Evolutionary conservation across 1,139 yeast genomes (phyloP).

Genomic region (Sugiyamaella castrensis): DNA sequence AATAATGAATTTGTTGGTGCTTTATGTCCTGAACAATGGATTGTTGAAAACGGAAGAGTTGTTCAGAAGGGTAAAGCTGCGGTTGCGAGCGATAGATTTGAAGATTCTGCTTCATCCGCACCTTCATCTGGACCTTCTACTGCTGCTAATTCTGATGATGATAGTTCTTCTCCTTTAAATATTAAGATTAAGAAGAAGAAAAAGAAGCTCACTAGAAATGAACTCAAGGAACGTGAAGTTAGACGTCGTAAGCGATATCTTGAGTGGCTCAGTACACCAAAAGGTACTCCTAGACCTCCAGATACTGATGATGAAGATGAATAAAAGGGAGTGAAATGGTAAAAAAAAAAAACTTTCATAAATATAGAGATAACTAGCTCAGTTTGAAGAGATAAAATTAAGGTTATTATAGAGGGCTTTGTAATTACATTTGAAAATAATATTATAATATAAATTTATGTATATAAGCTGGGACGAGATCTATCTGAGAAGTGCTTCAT

Average conservation of each 20-base stretch:
- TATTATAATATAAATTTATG: not conserved
- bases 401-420: not conserved
- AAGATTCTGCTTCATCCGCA: slow-evolving; percentile 59
- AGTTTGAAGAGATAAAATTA: not conserved
- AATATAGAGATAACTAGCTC: not conserved
- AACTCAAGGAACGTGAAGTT: slow-evolving; percentile 84
- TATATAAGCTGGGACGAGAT: not conserved
- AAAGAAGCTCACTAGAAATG: slow-evolving; percentile 96
- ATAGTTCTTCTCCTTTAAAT: slow-evolving; percentile 82
- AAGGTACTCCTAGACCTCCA: slow-evolving; percentile 93
- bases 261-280: slow-evolving; percentile 93
- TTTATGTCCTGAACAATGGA: slow-evolving; percentile 97
- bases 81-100: slow-evolving; percentile 76
- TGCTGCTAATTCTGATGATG: slow-evolving; percentile 31
- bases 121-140: slow-evolving; percentile 37
- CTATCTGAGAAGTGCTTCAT: slow-evolving; percentile 42
- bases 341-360: not conserved
- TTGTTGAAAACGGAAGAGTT: slow-evolving; percentile 87
- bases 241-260: slow-evolving; percentile 92
- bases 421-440: not conserved
- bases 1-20: slow-evolving; percentile 97
- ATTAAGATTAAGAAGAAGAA: slow-evolving; percentile 79
- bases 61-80: slow-evolving; percentile 77
- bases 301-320: slow-evolving; percentile 93
- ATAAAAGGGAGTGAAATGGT: slow-evolving; percentile 17